phyloP scores from a whole-genome alignment of 176 grass and related monocot genomes.

The Carex littledalei region DNA sequence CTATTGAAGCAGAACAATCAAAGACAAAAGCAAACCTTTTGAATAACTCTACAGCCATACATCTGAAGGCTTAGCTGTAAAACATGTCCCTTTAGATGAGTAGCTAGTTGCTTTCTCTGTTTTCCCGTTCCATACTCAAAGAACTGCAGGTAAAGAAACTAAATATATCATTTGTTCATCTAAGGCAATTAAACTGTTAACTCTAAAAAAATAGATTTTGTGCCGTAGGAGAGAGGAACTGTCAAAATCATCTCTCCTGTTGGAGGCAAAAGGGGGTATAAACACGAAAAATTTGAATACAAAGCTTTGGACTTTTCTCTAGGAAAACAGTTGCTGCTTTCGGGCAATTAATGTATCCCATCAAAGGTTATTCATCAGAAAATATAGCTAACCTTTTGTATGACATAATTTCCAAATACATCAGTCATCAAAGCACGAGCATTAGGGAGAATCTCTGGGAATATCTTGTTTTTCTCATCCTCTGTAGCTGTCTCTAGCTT shows the following conservation, averaged over 20 bases:
- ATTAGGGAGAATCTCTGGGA: constrained; percentile 91
- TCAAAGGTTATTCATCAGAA: constrained; percentile 4
- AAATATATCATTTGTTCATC: not conserved
- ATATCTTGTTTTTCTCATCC: constrained; percentile 91
- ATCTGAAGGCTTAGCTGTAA: constrained; percentile 86
- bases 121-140: constrained; percentile 82
- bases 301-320: not conserved
- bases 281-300: not conserved
- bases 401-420: constrained; percentile 99
- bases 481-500: constrained; percentile 81
- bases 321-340: not conserved
- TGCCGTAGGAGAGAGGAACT: not conserved
- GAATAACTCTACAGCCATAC: constrained; percentile 98
- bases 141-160: constrained; percentile 48
- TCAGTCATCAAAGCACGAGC: constrained; percentile 89
- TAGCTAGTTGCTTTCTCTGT: constrained; percentile 76
- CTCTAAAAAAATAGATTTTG: not conserved
- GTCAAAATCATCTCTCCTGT: not conserved
- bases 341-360: not conserved
- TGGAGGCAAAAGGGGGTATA: not conserved
- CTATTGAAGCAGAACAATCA: not conserved
- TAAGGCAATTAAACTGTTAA: not conserved
- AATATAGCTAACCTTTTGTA: constrained; percentile 72
- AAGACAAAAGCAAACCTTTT: constrained; percentile 56
- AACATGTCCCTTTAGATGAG: constrained; percentile 64